Evolutionary conservation across 75 land plant species (phyloP).

Genomic region (Selaginella tamariscina): DNA sequence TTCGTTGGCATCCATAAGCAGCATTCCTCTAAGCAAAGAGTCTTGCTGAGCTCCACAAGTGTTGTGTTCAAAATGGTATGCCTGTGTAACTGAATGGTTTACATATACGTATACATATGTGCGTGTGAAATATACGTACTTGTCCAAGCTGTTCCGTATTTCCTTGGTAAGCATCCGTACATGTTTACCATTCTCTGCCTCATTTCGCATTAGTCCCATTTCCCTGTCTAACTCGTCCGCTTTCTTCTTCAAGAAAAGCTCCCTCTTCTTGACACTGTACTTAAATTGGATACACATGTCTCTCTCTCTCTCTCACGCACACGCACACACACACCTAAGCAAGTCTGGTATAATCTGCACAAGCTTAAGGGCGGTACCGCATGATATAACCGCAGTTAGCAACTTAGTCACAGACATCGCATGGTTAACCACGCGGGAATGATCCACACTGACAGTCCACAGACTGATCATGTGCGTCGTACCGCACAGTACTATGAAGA

Average conservation of each 20-base stretch:
- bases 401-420: background rate
- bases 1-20: slow-evolving; percentile 78
- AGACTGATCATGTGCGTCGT: background rate
- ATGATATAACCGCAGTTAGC: background rate
- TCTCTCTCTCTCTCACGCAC: too few relatives aligned
- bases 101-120: too few relatives aligned
- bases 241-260: slow-evolving; percentile 55
- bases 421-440: background rate
- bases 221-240: slow-evolving; percentile 65
- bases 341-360: background rate
- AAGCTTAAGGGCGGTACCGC: background rate
- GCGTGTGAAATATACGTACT: too few relatives aligned
- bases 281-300: too few relatives aligned
- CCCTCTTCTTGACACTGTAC: slow-evolving; percentile 8
- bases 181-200: slow-evolving; percentile 57
- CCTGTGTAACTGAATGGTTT: too few relatives aligned
- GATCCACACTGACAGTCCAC: background rate
- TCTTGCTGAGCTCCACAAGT: slow-evolving; percentile 56
- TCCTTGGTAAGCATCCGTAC: slow-evolving; percentile 82
- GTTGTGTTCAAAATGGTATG: slow-evolving; percentile 77
- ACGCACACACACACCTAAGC: too few relatives aligned
- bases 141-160: slow-evolving; percentile 63
- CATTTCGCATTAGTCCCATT: slow-evolving; percentile 51
- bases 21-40: slow-evolving; percentile 54
- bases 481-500: background rate